A percentile compares a stretch with the other conserved stretches of the same genome.
These are phyloP conservation scores for Xylariaceae sp. DNA, from an alignment of 2,329 filamentous ascomycete species.

Conservation along the genomic window DNA sequence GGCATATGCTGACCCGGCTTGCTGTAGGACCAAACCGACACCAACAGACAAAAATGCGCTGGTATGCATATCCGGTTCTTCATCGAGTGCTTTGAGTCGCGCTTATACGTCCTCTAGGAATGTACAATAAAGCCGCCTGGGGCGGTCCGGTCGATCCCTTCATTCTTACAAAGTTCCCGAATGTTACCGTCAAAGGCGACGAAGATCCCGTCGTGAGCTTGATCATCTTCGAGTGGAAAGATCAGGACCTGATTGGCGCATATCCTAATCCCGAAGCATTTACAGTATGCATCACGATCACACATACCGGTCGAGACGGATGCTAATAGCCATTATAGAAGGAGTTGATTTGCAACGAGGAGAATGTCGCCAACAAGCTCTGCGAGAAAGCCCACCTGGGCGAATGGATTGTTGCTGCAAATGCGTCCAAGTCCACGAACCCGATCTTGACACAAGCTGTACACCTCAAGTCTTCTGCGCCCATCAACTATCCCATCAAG, in stretches of 20 bases:
- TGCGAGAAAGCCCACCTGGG: conserved; percentile 77
- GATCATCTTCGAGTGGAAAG: conserved; percentile 91
- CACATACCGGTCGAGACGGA: neutral
- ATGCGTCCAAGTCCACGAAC: conserved; percentile 68
- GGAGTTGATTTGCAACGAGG: conserved; percentile 70
- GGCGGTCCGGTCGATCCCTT: conserved; percentile 83
- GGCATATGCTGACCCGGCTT: conserved; percentile 13
- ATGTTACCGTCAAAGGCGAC: conserved; percentile 50
- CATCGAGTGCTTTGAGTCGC: neutral
- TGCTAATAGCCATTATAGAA: conserved; percentile 41
- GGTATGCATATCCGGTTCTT: conserved; percentile 37
- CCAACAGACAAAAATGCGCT: conserved; percentile 75
- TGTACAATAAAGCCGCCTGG: conserved; percentile 90
- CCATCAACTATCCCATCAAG: conserved; percentile 76
- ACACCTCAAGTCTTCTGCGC: conserved; percentile 67
- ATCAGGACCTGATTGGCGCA: conserved; percentile 72
- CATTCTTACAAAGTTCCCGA: conserved; percentile 76
- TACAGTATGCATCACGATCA: conserved; percentile 41
- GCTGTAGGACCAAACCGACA: conserved; percentile 64
- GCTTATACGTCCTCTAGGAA: conserved; percentile 51
- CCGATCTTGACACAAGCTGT: conserved; percentile 75
- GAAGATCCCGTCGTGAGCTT: conserved; percentile 74
- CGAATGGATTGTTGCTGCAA: conserved; percentile 73
- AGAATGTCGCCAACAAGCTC: conserved; percentile 60
- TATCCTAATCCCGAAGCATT: conserved; percentile 49